These are phyloP conservation scores for Trichoderma breve DNA, from an alignment of 2,329 filamentous ascomycete genomes.

Conservation along the genomic window DNA sequence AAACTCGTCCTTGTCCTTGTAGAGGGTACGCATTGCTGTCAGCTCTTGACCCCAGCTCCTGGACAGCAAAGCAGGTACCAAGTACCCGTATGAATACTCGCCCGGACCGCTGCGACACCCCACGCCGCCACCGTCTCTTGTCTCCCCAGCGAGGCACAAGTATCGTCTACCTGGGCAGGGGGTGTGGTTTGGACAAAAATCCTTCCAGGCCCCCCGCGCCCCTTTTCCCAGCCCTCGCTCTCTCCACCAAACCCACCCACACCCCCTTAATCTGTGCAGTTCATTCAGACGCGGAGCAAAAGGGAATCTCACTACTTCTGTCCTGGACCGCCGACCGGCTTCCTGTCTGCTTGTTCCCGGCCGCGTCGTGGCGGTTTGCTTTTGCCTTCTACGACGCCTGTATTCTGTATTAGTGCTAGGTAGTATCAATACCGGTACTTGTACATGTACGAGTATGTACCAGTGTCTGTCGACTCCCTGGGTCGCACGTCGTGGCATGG, in stretches of 20 bases:
- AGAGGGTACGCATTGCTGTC: background rate
- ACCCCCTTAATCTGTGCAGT: constrained; percentile 16
- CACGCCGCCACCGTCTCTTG: background rate
- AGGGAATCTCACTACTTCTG: background rate
- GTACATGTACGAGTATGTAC: background rate
- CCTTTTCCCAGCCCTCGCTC: too few relatives aligned
- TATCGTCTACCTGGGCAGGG: background rate
- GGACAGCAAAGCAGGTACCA: constrained; percentile 3
- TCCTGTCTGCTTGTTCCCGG: background rate
- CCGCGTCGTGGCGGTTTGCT: constrained; percentile 10
- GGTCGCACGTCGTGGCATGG: background rate
- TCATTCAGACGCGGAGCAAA: constrained; percentile 5
- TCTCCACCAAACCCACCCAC: constrained; percentile 11
- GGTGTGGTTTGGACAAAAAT: background rate
- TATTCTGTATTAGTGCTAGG: background rate
- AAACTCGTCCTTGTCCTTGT: background rate
- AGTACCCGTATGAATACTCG: background rate
- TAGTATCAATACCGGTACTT: background rate
- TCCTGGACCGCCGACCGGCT: constrained; percentile 3
- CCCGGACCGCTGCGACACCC: background rate
- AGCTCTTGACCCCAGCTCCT: background rate
- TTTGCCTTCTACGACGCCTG: background rate
- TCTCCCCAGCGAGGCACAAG: background rate
- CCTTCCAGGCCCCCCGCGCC: background rate
- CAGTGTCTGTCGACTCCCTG: background rate